These are phyloP conservation scores for Talaromyces piceae DNA, from an alignment of 2,329 filamentous ascomycete genomes.

Conservation along the genomic window DNA sequence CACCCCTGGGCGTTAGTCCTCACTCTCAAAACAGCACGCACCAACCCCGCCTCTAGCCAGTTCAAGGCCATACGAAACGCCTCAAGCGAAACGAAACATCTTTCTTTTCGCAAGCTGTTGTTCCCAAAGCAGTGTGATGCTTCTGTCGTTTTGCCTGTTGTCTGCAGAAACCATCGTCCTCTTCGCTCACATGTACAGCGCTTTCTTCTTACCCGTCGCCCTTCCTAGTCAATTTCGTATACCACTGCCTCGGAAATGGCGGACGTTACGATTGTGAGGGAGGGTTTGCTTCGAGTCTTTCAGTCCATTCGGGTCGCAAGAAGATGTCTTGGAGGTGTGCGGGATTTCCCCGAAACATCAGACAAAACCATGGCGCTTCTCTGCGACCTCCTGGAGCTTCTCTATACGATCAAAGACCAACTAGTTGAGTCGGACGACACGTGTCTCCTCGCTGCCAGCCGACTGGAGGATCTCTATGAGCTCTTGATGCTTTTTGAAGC, in stretches of 20 bases:
- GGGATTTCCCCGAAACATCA: constrained; percentile 20
- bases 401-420: constrained; percentile 19
- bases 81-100: neutral
- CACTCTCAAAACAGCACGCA: neutral
- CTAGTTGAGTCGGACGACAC: constrained; percentile 18
- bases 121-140: neutral
- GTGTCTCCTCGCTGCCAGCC: constrained; percentile 16
- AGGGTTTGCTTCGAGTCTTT: constrained; percentile 14
- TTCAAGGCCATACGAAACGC: neutral
- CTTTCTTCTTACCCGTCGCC: neutral
- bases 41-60: constrained; percentile 1
- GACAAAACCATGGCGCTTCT: constrained; percentile 17
- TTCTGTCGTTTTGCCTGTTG: neutral
- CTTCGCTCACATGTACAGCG: neutral
- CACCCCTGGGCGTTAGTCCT: neutral
- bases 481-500: constrained; percentile 17
- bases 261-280: constrained; percentile 10
- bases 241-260: constrained; percentile 9
- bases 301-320: constrained; percentile 16
- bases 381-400: constrained; percentile 18
- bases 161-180: neutral
- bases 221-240: neutral
- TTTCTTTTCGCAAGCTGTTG: too few relatives aligned
- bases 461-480: constrained; percentile 17
- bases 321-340: constrained; percentile 17